Conservation (phyloP, 2,329 filamentous ascomycete species). For the Grosmannia clavigera region DNA sequence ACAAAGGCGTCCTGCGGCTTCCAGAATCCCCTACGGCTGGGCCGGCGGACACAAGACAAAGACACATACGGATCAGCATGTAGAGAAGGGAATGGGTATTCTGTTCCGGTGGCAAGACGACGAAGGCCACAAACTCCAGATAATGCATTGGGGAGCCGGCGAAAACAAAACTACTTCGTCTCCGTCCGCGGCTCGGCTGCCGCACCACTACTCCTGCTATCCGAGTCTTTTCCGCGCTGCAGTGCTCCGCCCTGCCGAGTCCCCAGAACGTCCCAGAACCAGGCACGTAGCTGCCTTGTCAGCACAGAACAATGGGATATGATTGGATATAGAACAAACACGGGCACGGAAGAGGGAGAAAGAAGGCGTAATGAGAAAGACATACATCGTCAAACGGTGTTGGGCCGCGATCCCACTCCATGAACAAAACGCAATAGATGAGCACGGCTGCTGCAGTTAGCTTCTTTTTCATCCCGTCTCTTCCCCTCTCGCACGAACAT, state of each 20-base stretch:
- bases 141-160: neutral
- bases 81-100: neutral
- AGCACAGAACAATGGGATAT: neutral
- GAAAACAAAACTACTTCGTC: neutral
- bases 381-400: slow-evolving; percentile 40
- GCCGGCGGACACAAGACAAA: neutral
- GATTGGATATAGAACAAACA: neutral
- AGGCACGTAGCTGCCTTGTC: slow-evolving; percentile 13
- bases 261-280: slow-evolving; percentile 14
- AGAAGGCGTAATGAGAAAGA: slow-evolving; percentile 11
- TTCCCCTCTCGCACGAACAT: neutral
- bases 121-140: neutral
- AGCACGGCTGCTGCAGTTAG: slow-evolving; percentile 28
- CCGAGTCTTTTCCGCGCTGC: neutral
- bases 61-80: neutral
- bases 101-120: too few relatives aligned
- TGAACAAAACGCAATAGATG: slow-evolving; percentile 47
- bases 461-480: neutral
- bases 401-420: slow-evolving; percentile 39
- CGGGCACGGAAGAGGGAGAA: neutral
- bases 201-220: neutral
- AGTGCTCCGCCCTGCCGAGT: slow-evolving; percentile 2
- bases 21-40: neutral
- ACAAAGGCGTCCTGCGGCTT: neutral
- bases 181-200: neutral